Evolutionary conservation across 805 yeast species (phyloP).

Genomic region (Lipomyces yamadae): DNA sequence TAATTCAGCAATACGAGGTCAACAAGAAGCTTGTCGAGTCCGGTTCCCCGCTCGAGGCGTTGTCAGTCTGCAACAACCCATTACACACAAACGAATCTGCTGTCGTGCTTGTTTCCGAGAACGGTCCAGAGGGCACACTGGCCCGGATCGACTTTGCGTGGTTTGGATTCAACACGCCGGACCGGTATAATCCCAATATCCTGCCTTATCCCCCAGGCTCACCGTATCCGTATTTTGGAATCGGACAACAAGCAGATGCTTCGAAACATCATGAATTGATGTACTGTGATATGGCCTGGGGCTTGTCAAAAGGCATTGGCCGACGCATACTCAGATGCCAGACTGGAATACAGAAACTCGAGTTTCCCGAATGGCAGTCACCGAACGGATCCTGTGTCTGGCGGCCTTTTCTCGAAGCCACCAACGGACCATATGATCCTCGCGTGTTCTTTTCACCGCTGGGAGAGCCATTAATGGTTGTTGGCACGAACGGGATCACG

Average conservation of each 20-base stretch:
- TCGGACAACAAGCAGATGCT: not conserved
- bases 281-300: slow-evolving; percentile 31
- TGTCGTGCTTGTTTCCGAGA: slow-evolving; percentile 16
- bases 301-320: slow-evolving; percentile 3
- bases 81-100: slow-evolving; percentile 5
- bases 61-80: slow-evolving; percentile 16
- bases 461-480: slow-evolving; percentile 34
- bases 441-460: slow-evolving; percentile 28
- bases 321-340: slow-evolving; percentile 21
- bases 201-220: slow-evolving; percentile 27
- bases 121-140: slow-evolving; percentile 22
- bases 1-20: slow-evolving; percentile 17
- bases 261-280: slow-evolving; percentile 12
- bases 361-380: slow-evolving; percentile 13
- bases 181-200: slow-evolving; percentile 21
- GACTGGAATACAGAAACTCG: slow-evolving; percentile 1
- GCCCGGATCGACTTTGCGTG: slow-evolving; percentile 24
- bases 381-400: slow-evolving; percentile 19
- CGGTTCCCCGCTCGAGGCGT: slow-evolving; percentile 7
- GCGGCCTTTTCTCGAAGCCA: slow-evolving; percentile 1
- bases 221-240: slow-evolving; percentile 21
- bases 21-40: slow-evolving; percentile 1
- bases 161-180: slow-evolving; percentile 19
- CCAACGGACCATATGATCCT: slow-evolving; percentile 27
- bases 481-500: slow-evolving; percentile 20